These are phyloP conservation scores for Taiozyma sp. DNA, from an alignment of 1,139 yeast species.

Conservation along the genomic window DNA sequence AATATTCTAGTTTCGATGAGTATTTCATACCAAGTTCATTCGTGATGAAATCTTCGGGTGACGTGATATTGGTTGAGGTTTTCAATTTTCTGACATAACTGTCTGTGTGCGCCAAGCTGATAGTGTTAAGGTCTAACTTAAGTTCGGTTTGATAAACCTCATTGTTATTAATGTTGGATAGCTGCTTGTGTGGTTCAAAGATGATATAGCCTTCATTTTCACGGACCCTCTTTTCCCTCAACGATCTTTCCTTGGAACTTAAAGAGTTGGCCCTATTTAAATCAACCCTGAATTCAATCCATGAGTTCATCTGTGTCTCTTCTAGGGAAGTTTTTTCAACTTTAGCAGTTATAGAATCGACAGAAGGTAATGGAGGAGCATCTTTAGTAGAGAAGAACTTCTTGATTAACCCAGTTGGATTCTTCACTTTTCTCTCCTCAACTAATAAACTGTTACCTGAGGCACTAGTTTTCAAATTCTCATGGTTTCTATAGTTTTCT, in stretches of 20 bases:
- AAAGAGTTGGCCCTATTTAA: slow-evolving; percentile 74
- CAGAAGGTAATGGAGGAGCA: slow-evolving; percentile 26
- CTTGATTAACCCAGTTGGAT: slow-evolving; percentile 9
- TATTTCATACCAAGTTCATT: slow-evolving; percentile 39
- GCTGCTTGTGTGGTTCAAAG: slow-evolving; percentile 24
- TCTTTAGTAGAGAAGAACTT: slow-evolving; percentile 18
- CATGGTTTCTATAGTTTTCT: slow-evolving; percentile 28
- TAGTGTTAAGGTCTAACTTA: slow-evolving; percentile 28
- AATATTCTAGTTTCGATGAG: slow-evolving; percentile 41
- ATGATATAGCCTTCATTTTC: slow-evolving; percentile 43
- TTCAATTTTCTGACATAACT: slow-evolving; percentile 21
- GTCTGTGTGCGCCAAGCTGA: slow-evolving; percentile 29
- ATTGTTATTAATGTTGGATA: slow-evolving; percentile 34
- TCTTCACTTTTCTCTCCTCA: slow-evolving; percentile 18
- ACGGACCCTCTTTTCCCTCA: slow-evolving; percentile 63
- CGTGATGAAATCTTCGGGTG: slow-evolving; percentile 44
- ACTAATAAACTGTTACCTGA: slow-evolving; percentile 21
- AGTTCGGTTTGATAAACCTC: slow-evolving; percentile 28
- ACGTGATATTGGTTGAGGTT: slow-evolving; percentile 23
- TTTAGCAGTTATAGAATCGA: slow-evolving; percentile 8
- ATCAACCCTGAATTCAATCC: slow-evolving; percentile 52
- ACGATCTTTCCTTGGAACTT: slow-evolving; percentile 61
- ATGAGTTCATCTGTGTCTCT: slow-evolving; percentile 24
- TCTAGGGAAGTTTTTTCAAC: slow-evolving; percentile 9
- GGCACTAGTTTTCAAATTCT: slow-evolving; percentile 18